Evolutionary conservation across 495 filamentous ascomycete species (phyloP).

Genomic region (Penicillium bovifimosum): DNA sequence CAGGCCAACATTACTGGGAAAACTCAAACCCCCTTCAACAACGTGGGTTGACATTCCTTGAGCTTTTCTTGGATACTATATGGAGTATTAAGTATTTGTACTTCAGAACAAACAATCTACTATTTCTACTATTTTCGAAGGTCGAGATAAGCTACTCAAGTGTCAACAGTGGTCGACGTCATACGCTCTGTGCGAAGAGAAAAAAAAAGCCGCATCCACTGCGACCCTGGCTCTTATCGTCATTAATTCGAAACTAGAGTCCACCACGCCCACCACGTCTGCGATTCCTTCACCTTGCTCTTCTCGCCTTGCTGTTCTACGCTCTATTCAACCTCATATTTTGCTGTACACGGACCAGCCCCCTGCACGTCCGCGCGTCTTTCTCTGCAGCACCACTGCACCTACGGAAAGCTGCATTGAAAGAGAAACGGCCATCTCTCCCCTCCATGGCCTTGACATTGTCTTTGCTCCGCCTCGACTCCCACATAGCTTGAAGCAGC

Average conservation of each 20-base stretch:
- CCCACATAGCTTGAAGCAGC: slow-evolving; percentile 1
- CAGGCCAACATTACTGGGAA: slow-evolving; percentile 17
- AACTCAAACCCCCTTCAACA: slow-evolving; percentile 2
- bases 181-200: slow-evolving; percentile 10
- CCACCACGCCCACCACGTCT: neutral
- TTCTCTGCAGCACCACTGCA: slow-evolving; percentile 5
- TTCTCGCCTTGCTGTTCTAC: neutral
- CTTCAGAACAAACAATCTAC: too few species aligned
- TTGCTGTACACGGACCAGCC: neutral
- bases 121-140: too few species aligned
- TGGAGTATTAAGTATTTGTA: neutral
- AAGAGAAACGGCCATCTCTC: neutral
- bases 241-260: neutral
- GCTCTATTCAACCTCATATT: neutral
- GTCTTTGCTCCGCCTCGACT: slow-evolving; percentile 1
- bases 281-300: neutral
- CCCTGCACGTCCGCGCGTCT: slow-evolving; percentile 8
- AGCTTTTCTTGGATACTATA: neutral
- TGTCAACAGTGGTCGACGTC: slow-evolving; percentile 18
- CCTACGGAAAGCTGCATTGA: neutral
- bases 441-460: slow-evolving; percentile 17
- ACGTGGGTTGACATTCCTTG: slow-evolving; percentile 11
- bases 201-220: slow-evolving; percentile 1
- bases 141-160: slow-evolving; percentile 1
- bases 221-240: slow-evolving; percentile 4